Evolutionary conservation across 208 protist genomes (phyloP).

Genomic region (Leishmania martiniquensis): DNA sequence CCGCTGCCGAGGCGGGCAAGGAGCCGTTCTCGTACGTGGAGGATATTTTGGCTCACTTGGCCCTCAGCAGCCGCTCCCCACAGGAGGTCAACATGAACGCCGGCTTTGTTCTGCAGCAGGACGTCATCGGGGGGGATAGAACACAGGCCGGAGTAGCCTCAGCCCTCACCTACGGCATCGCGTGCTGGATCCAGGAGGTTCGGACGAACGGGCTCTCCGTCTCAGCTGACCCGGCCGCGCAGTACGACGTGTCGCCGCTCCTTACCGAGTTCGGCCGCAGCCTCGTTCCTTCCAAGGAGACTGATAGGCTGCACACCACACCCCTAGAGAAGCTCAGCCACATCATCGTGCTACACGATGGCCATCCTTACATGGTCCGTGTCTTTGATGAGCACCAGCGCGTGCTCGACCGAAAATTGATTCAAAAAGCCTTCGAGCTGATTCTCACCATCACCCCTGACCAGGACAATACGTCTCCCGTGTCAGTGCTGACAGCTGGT

Average conservation of each 20-base stretch:
- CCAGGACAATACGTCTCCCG: constrained; percentile 76
- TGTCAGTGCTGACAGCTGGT: constrained; percentile 85
- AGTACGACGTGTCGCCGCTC: constrained; percentile 72
- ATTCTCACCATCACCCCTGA: constrained; percentile 82
- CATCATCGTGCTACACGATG: constrained; percentile 86
- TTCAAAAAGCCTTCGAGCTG: constrained; percentile 74
- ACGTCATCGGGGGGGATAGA: constrained; percentile 38
- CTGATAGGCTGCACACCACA: constrained; percentile 61
- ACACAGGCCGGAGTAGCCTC: constrained; percentile 75
- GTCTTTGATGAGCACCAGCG: constrained; percentile 66
- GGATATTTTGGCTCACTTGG: constrained; percentile 45
- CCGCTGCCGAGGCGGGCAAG: constrained; percentile 35
- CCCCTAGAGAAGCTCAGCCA: constrained; percentile 72
- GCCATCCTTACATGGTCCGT: constrained; percentile 70
- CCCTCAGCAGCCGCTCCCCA: constrained; percentile 62
- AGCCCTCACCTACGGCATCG: constrained; percentile 66
- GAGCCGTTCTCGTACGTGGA: constrained; percentile 83
- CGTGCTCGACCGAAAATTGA: constrained; percentile 42
- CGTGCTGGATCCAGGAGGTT: constrained; percentile 48
- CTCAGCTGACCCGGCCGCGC: constrained; percentile 20
- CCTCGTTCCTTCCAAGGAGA: constrained; percentile 67
- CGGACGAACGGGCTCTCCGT: constrained; percentile 47
- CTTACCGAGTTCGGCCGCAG: constrained; percentile 75
- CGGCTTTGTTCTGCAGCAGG: constrained; percentile 61
- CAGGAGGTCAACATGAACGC: constrained; percentile 80